Base-by-base conservation (phyloP, 257 asterid species). In the Pogostemon cablin region DNA sequence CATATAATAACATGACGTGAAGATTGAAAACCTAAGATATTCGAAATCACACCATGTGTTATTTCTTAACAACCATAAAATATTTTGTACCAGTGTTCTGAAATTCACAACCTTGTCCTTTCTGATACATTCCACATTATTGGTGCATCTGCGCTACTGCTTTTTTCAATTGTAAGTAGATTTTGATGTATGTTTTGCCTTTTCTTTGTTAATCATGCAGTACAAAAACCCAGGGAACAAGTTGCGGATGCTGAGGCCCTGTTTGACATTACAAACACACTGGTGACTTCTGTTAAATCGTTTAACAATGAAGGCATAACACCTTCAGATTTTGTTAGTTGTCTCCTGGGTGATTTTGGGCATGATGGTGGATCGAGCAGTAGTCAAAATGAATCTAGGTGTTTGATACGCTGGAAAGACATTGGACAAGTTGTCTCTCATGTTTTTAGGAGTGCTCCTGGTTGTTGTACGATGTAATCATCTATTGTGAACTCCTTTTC, bases 211-310 rank as follows among this genome's bases (percentile, higher is more conserved):
- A 39, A 20, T 48, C 67, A 5, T 25, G 20, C 85, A 91, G 99
- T 91, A 4, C 86, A 81, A 79, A 91, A 84, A 62, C 98, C 99
- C 40, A 83, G 98, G 75, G 98, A 89, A 77, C 98, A 89, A 77
- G 87, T 95, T 9, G 93, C 96, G 46, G 99, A 95, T 85, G 98
- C 99, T 62, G 99, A 95, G 78, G 95, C 92, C 12, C 84, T 95
- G 66, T 81, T 84, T 79, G 99, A 89, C 75, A 91, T 95, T 67
- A 84, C 99, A 80, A 89, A 79, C 78, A 85, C 96, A 44, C 78
- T 95, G 85, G 90, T 92, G 64, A 74, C 87, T 63, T 88, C 97
- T 72, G 98, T 86, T n/a, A 92, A 88, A 81, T 90, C 95, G 20
- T 86, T 79, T 69, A 84, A 81, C 79, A 82, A 62, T 47, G 97